Base-by-base conservation (phyloP, 805 yeast species). In the Barnettozyma californica region DNA sequence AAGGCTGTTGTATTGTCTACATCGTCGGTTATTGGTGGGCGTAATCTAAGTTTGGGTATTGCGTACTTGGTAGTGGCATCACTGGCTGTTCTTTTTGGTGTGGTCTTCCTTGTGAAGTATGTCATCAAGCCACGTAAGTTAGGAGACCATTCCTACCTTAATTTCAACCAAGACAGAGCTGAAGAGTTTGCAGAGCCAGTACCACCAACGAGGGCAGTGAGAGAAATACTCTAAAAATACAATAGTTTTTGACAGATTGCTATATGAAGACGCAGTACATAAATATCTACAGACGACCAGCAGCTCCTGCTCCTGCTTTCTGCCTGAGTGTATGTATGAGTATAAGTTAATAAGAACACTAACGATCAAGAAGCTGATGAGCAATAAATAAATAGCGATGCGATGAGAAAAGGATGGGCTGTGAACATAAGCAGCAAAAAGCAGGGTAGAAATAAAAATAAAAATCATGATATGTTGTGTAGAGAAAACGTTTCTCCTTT, bases 51-150 rank as follows among this genome's bases (percentile, higher is more conserved):
- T 54, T 67, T 94, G 51, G 97, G 97, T 3, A 77, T 94, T 18
- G 84, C 95, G 16, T 94, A 87, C 65, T 65, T 91, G 46, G 81
- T 89, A 5, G 92, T 89, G 10, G 97, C 96, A 0, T 88, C 85
- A 0, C 61, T 92, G 6, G 76, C 89, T 25, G 73, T 87, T 34
- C 65, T 84, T 9, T 81, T 88, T 58, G 95, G 87, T 39, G 65
- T 87, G 2, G 75, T 81, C 9, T 94, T 94, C 69, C 70, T 92
- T 58, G 64, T 87, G 46, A 90, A 91, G 66, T 91, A 90, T 55
- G 69, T 92, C 43, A 73, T 92, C 54, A 84, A 82, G 61, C 96
- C 96, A n/a, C 74, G 95, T 53, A 77, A 86, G 48, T 69, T 88
- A 37, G 96, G 95, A 6, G 95, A 87, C 60, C 95, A 88, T 61